Percentiles rank a stretch among this genome's conserved stretches.
Evolutionary conservation across 495 filamentous ascomycete genomes (phyloP).

Genomic region (Chaetomidium leptoderma): DNA sequence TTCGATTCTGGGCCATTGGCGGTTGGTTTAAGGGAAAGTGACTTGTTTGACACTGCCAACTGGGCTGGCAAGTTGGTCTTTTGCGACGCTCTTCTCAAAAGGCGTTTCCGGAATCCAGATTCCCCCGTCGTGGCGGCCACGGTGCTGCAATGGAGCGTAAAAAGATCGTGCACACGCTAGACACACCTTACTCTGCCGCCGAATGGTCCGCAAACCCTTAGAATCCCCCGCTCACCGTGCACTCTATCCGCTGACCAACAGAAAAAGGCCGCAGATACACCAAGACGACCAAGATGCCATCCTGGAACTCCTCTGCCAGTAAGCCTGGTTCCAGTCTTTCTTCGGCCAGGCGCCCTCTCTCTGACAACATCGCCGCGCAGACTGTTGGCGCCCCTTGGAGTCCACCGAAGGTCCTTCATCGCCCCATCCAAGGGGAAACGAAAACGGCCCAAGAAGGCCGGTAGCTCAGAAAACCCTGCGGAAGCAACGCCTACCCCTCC

Average conservation of each 20-base stretch:
- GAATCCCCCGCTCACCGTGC: not conserved
- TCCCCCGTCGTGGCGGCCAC: not conserved
- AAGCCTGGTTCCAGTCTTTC: conserved; percentile 21
- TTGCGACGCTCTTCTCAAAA: too few species aligned
- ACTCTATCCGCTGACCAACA: conserved; percentile 1
- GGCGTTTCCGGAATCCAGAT: too few species aligned
- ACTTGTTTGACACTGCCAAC: too few species aligned
- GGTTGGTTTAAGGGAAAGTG: not conserved
- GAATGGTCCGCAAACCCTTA: conserved; percentile 23
- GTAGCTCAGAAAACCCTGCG: conserved; percentile 4
- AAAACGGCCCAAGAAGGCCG: conserved; percentile 36
- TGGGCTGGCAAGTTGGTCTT: too few species aligned
- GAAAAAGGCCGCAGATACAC: conserved; percentile 46
- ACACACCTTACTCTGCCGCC: conserved; percentile 32
- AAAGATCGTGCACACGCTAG: conserved; percentile 29
- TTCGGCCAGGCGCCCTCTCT: not conserved
- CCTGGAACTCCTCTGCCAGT: conserved; percentile 54
- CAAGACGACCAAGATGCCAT: conserved; percentile 50
- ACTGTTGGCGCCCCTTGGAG: conserved; percentile 53
- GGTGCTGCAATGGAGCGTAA: conserved; percentile 27
- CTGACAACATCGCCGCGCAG: conserved; percentile 30
- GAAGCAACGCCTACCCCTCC: conserved; percentile 27
- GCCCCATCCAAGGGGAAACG: conserved; percentile 52
- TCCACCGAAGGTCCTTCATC: conserved; percentile 46
- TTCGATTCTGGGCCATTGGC: not conserved